A percentile compares a stretch with the other conserved stretches of the same genome.
Evolutionary conservation across 805 yeast species (phyloP).

Genomic region (Zygotorulaspora florentina): DNA sequence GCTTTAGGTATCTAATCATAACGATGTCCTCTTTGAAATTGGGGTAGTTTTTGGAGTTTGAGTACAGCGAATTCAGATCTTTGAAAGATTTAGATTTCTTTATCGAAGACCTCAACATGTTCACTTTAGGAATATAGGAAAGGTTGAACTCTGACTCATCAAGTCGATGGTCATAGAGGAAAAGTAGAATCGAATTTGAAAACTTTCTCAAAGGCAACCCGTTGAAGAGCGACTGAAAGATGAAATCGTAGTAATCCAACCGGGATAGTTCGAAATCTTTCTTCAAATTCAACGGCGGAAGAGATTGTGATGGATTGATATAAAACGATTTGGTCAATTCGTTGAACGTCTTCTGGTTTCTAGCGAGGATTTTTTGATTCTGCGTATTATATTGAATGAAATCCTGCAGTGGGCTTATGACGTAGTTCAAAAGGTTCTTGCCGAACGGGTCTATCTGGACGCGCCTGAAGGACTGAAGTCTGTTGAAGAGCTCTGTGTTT

Average conservation of each 20-base stretch:
- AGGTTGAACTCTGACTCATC: slow-evolving; percentile 4
- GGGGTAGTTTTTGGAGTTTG: slow-evolving; percentile 3
- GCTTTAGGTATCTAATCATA: neutral
- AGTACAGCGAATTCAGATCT: slow-evolving; percentile 2
- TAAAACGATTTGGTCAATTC: slow-evolving; percentile 15
- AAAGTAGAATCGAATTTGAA: neutral
- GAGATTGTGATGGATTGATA: slow-evolving; percentile 6
- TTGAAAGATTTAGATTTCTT: slow-evolving; percentile 3
- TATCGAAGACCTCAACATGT: slow-evolving; percentile 3
- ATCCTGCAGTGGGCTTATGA: slow-evolving; percentile 9
- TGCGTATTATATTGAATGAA: slow-evolving; percentile 4
- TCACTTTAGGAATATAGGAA: neutral
- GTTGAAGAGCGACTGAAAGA: slow-evolving; percentile 5
- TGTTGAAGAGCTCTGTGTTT: slow-evolving; percentile 3
- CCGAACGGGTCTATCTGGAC: neutral
- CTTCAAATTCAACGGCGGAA: slow-evolving; percentile 5
- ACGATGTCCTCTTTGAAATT: neutral
- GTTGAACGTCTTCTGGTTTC: slow-evolving; percentile 13
- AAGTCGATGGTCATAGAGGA: neutral
- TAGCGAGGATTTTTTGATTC: slow-evolving; percentile 6
- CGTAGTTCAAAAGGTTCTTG: slow-evolving; percentile 1
- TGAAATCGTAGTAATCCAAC: slow-evolving; percentile 14
- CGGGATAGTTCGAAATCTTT: slow-evolving; percentile 16
- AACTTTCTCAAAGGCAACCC: slow-evolving; percentile 10
- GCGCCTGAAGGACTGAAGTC: slow-evolving; percentile 1